These are phyloP conservation scores for Colletotrichum lentis DNA, from an alignment of 2,329 filamentous ascomycete genomes.

Conservation along the genomic window DNA sequence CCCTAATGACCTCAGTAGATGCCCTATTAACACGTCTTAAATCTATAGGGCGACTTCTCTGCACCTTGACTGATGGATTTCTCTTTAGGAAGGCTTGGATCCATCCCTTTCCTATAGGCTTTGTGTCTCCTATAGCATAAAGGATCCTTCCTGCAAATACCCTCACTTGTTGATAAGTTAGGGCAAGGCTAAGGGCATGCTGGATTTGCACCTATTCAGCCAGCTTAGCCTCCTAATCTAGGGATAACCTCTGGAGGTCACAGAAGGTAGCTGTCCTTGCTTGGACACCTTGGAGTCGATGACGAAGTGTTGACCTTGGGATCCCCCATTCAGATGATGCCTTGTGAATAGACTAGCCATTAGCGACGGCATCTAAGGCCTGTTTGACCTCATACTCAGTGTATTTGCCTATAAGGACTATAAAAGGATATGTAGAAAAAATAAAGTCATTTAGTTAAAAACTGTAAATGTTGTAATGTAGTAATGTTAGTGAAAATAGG, in stretches of 20 bases:
- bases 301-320: neutral
- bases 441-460: neutral
- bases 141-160: too few species aligned
- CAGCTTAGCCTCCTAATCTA: slow-evolving; percentile 17
- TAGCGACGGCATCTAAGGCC: slow-evolving; percentile 35
- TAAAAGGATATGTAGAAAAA: neutral
- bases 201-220: slow-evolving; percentile 27
- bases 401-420: neutral
- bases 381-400: neutral
- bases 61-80: too few species aligned
- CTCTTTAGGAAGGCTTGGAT: too few species aligned
- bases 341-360: slow-evolving; percentile 14
- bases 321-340: neutral
- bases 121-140: too few species aligned
- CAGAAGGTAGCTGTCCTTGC: neutral
- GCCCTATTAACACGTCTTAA: too few species aligned
- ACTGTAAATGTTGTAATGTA: neutral
- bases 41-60: too few species aligned
- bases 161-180: slow-evolving; percentile 12
- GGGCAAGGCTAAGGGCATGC: slow-evolving; percentile 24
- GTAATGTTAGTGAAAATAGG: too few species aligned
- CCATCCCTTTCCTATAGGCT: too few species aligned
- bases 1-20: too few species aligned
- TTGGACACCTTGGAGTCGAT: neutral
- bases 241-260: slow-evolving; percentile 9